Base-by-base conservation (phyloP, 805 yeast species). In the Metschnikowia reukaufii region DNA sequence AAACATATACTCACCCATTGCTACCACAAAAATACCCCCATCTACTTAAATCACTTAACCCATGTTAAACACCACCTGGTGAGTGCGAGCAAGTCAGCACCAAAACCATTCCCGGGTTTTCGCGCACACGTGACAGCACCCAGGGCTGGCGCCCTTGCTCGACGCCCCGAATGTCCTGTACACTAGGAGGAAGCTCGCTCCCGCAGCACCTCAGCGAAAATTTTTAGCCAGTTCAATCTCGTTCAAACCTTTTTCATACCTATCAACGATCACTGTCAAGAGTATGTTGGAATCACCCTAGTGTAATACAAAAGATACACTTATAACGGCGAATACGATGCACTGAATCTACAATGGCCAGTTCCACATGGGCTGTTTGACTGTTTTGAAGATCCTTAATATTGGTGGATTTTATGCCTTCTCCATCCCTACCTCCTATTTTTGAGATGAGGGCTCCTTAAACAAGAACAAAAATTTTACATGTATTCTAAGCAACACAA, bases 161-260 rank as follows among this genome's bases (percentile, higher is more conserved):
- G 7, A 10, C 16, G 16, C 18, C 16, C 17, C 5, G 3, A 2
- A 29, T 29, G 9, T 39, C 48, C 48, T 45, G 48, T 35, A 45
- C 48, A 33, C 12, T 18, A 33, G 23, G 16, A 15, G 15, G 30
- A 6, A 6, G n/a, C 29, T 30, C 52, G 38, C 50, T 30, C 50
- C 36, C 56, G 43, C 51, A 44, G 53, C 48, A 21, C 54, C 54
- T 39, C 55, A 47, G 56, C 57, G 59, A 55, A 55, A 55, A 55
- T 51, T 55, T 55, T 55, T 55, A 53, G 52, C 48, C 30, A 39
- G 42, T 36, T 30, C 40, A 35, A 40, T 12, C 39, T 27, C 35
- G 32, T 21, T 37, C 43, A 18, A 36, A 35, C 48, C 48, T 51
- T 45, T 49, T 46, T 51, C 55, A 45, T 40, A 40, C 47, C 39